A percentile compares a stretch with the other conserved stretches of the same genome.
phyloP scores from a whole-genome alignment of 306 rosid species.

The Nissolia schottii region DNA sequence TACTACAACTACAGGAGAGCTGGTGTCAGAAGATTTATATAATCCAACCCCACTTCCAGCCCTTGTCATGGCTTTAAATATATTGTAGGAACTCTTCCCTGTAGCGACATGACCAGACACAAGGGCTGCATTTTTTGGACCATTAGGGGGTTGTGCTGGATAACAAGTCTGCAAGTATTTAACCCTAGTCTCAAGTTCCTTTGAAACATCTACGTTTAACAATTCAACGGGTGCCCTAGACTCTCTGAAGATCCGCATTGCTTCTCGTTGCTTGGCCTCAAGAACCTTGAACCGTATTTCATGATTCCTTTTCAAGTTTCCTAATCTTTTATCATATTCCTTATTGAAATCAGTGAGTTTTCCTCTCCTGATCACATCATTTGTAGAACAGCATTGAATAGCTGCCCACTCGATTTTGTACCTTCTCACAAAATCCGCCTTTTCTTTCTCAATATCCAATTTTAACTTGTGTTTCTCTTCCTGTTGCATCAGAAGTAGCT shows the following conservation, averaged over 20 bases:
- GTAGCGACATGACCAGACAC: conserved; percentile 19
- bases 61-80: conserved; percentile 21
- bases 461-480: conserved; percentile 17
- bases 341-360: conserved; percentile 31
- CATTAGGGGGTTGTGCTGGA: conserved; percentile 17
- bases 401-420: conserved; percentile 31
- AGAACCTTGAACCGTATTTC: conserved; percentile 39
- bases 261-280: conserved; percentile 36
- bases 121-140: neutral
- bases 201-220: conserved; percentile 23
- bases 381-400: conserved; percentile 21
- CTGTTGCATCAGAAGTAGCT: conserved; percentile 42
- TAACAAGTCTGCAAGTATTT: conserved; percentile 28
- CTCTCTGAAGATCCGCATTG: conserved; percentile 38
- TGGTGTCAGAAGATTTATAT: conserved; percentile 22
- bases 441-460: conserved; percentile 27
- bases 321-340: conserved; percentile 22
- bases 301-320: conserved; percentile 29
- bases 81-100: conserved; percentile 3
- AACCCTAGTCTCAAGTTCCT: conserved; percentile 26
- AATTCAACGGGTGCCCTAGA: conserved; percentile 39
- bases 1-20: conserved; percentile 17
- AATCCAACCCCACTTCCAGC: conserved; percentile 15
- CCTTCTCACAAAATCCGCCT: conserved; percentile 28
- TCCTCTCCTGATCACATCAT: conserved; percentile 30